Evolutionary conservation across 805 yeast genomes (phyloP).

Genomic region (Komagataella phaffii): DNA sequence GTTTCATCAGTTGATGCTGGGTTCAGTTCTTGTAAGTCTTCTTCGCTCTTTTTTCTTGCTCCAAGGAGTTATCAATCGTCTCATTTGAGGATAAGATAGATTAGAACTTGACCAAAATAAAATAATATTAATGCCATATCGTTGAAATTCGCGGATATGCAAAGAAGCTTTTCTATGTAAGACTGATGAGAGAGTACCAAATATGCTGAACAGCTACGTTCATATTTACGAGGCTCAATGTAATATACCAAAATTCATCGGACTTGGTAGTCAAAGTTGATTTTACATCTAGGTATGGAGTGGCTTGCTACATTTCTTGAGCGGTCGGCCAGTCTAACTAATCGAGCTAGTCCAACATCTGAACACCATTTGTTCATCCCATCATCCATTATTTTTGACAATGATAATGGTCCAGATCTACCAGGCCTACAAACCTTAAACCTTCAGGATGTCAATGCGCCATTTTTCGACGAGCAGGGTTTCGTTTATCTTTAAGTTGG

Average conservation of each 20-base stretch:
- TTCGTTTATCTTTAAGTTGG: background rate
- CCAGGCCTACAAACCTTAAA: background rate
- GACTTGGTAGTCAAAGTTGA: background rate
- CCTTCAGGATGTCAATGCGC: background rate
- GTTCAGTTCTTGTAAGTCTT: background rate
- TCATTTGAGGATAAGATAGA: conserved; percentile 11
- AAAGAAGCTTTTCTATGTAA: background rate
- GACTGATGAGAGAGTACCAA: no score
- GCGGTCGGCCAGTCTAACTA: background rate
- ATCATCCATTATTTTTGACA: background rate
- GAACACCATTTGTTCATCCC: background rate
- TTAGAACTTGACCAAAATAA: background rate
- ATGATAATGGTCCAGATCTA: no score
- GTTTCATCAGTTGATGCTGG: background rate
- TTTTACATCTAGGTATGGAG: no score
- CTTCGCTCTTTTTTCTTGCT: background rate
- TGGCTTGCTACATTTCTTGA: no score
- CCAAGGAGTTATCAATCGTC: conserved; percentile 5
- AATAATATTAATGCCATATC: background rate
- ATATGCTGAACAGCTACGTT: background rate
- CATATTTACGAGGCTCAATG: background rate
- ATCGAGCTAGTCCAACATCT: background rate
- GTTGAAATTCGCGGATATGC: background rate
- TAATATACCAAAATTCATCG: no score
- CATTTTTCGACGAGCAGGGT: background rate